Conservation (phyloP, 257 asterid species). For the Misopates orontium region DNA sequence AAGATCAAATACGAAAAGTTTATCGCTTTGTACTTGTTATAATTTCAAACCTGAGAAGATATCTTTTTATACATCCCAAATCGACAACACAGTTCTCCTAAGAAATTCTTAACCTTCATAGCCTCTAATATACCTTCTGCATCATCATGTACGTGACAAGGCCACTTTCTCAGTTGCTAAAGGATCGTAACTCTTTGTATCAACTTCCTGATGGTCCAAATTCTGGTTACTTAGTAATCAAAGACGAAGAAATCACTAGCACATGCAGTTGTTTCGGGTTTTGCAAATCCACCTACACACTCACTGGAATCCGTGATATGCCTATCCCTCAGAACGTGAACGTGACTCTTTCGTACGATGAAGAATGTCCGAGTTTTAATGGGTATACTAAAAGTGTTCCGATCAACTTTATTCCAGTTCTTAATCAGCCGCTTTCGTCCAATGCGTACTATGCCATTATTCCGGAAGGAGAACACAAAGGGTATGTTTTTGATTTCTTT, state of each 20-base stretch:
- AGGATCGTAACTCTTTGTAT: conserved; percentile 26
- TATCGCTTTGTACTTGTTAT: too few species aligned
- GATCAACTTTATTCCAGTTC: conserved; percentile 43
- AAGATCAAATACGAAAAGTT: too few species aligned
- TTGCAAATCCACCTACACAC: conserved; percentile 8
- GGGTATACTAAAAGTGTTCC: neutral
- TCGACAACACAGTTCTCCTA: too few species aligned
- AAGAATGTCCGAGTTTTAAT: neutral
- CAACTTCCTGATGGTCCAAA: conserved; percentile 55
- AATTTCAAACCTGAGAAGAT: too few species aligned
- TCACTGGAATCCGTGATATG: neutral
- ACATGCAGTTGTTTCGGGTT: conserved; percentile 39
- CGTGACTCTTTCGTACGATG: conserved; percentile 5
- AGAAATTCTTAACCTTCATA: too few species aligned
- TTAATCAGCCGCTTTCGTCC: conserved; percentile 44
- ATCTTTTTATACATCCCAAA: too few species aligned
- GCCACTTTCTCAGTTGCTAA: conserved; percentile 45
- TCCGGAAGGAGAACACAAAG: conserved; percentile 46
- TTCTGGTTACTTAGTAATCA: conserved; percentile 55
- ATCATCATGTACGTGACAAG: conserved; percentile 45
- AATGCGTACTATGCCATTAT: conserved; percentile 51
- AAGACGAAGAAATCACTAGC: conserved; percentile 51
- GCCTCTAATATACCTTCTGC: too few species aligned
- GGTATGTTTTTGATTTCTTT: conserved; percentile 36
- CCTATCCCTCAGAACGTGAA: conserved; percentile 66